These are phyloP conservation scores for Cicer chorassanicum DNA, from an alignment of 306 rosid species.

Conservation along the genomic window DNA sequence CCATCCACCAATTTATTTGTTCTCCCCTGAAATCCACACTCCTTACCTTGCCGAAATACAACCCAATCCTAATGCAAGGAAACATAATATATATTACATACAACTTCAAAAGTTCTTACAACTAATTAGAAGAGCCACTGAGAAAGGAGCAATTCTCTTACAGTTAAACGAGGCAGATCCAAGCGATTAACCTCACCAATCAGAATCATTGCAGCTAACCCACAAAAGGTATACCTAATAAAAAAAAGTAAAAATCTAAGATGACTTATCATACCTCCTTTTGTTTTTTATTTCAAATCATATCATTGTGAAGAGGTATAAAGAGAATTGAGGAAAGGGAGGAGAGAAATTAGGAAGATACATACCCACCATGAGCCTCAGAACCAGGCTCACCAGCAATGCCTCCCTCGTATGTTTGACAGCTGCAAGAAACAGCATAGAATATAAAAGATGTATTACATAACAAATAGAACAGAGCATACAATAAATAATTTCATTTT, in stretches of 20 bases:
- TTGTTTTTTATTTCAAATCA: slow-evolving; percentile 28
- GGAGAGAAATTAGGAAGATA: slow-evolving; percentile 34
- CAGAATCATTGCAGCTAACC: slow-evolving; percentile 90
- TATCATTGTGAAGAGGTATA: slow-evolving; percentile 7
- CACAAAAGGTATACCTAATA: slow-evolving; percentile 88
- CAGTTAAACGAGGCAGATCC: slow-evolving; percentile 76
- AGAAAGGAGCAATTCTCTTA: slow-evolving; percentile 53
- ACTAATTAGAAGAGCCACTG: slow-evolving; percentile 31
- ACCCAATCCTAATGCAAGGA: slow-evolving; percentile 75
- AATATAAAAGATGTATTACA: slow-evolving; percentile 22
- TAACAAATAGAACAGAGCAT: not conserved
- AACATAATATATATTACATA: slow-evolving; percentile 24
- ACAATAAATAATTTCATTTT: slow-evolving; percentile 18
- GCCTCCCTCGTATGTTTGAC: slow-evolving; percentile 98
- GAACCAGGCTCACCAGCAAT: slow-evolving; percentile 94
- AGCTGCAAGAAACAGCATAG: slow-evolving; percentile 59
- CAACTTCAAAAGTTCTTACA: slow-evolving; percentile 1
- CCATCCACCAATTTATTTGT: slow-evolving; percentile 97
- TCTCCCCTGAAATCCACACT: slow-evolving; percentile 95
- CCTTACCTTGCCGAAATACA: slow-evolving; percentile 86
- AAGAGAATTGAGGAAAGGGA: not conserved
- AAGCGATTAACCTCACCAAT: slow-evolving; percentile 80
- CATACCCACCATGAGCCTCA: slow-evolving; percentile 99
- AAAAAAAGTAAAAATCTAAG: slow-evolving; percentile 33
- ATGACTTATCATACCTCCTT: slow-evolving; percentile 13